Conservation (phyloP, 2,329 filamentous ascomycete species). For the Alternaria incomplexa region DNA sequence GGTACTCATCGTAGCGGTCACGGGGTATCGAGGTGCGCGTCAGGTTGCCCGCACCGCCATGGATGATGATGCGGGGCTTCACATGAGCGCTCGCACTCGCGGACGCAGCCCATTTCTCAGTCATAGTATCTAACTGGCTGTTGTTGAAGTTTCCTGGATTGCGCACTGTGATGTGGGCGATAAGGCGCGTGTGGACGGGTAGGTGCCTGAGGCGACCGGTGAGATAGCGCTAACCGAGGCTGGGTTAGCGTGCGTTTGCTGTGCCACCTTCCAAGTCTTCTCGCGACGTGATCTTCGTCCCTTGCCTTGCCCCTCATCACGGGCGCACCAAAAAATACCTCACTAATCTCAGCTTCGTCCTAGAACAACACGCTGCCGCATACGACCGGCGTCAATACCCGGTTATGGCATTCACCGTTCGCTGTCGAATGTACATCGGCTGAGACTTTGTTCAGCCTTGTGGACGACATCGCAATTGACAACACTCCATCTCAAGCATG, state of each 20-base stretch:
- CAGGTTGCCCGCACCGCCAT: conserved; percentile 58
- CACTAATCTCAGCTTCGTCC: background rate
- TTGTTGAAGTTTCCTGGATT: background rate
- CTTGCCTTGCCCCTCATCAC: background rate
- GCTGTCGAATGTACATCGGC: background rate
- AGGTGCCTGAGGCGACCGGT: background rate
- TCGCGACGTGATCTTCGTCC: background rate
- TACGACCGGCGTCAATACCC: background rate
- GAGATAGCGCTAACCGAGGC: background rate
- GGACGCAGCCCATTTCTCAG: background rate
- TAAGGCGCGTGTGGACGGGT: background rate
- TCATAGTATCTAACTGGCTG: background rate
- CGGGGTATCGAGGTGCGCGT: conserved; percentile 48
- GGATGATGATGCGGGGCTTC: conserved; percentile 55
- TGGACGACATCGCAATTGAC: background rate
- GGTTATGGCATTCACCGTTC: background rate
- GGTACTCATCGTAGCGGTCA: conserved; percentile 47
- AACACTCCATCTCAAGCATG: accelerated
- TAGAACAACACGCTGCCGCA: background rate
- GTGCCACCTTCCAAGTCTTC: background rate
- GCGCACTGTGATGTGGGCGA: too few species aligned
- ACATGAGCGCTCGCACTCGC: conserved; percentile 5
- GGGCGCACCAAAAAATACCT: background rate
- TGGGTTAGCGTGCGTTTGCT: background rate
- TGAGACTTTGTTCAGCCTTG: background rate